Percentiles rank a stretch among this genome's conserved stretches.
These are phyloP conservation scores for Pythium apleroticum DNA, from an alignment of 352 stramenopile species.

Conservation along the genomic window DNA sequence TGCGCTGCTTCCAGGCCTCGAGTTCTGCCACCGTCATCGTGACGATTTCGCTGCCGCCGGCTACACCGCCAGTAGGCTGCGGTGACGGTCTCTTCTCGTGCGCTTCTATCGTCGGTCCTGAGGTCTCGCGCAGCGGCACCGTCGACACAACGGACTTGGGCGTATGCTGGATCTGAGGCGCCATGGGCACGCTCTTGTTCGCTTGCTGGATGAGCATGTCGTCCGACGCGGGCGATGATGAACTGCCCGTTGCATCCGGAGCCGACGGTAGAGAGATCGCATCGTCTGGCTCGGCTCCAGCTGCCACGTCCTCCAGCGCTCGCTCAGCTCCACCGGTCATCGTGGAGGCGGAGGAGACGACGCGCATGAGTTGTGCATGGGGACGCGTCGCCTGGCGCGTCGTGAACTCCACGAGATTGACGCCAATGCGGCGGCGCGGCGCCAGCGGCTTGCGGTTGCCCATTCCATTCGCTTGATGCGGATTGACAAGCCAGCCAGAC, in stretches of 20 bases:
- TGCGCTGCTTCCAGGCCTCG: conserved; percentile 58
- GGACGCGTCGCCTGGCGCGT: neutral
- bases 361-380: neutral
- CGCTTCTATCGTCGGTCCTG: conserved; percentile 22
- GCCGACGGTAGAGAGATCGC: conserved; percentile 6
- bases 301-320: neutral
- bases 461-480: conserved; percentile 25
- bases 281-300: neutral
- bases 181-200: neutral
- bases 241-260: neutral
- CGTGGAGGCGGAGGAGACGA: neutral
- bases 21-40: conserved; percentile 47
- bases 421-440: conserved; percentile 24
- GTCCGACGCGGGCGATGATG: neutral
- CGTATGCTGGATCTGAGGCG: conserved; percentile 6
- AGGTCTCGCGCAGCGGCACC: conserved; percentile 13
- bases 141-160: conserved; percentile 18
- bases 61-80: neutral
- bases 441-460: conserved; percentile 25
- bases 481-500: neutral
- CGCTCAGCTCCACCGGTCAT: neutral
- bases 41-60: conserved; percentile 31
- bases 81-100: neutral
- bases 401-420: conserved; percentile 22
- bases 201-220: conserved; percentile 12